These are phyloP conservation scores for Wickerhamomyces tratensis DNA, from an alignment of 805 yeast species.

Conservation along the genomic window DNA sequence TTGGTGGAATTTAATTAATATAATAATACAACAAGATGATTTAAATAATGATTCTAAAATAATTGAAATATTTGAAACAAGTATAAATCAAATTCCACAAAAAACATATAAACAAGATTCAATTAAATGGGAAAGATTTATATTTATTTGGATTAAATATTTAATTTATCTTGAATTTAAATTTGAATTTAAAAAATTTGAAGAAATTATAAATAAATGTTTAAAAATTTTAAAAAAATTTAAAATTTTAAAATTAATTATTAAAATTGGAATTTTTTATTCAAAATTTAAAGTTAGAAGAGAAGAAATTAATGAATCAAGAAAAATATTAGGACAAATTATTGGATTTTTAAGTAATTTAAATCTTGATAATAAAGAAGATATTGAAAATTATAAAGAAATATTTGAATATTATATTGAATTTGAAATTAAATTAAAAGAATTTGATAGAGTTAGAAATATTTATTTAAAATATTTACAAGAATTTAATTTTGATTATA, in stretches of 20 bases:
- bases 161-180: slow-evolving; percentile 51
- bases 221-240: slow-evolving; percentile 43
- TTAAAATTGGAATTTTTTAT: slow-evolving; percentile 62
- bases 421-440: slow-evolving; percentile 59
- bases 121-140: slow-evolving; percentile 59
- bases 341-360: slow-evolving; percentile 35
- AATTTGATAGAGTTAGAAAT: slow-evolving; percentile 71
- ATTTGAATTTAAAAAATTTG: slow-evolving; percentile 36
- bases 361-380: too few relatives aligned
- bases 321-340: slow-evolving; percentile 63
- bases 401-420: slow-evolving; percentile 56
- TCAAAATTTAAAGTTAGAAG: slow-evolving; percentile 71
- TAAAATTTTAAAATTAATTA: slow-evolving; percentile 44
- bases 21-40: slow-evolving; percentile 31
- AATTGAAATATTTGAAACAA: slow-evolving; percentile 21
- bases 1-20: slow-evolving; percentile 71
- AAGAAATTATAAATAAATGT: slow-evolving; percentile 36
- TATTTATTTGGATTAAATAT: slow-evolving; percentile 61
- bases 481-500: slow-evolving; percentile 26
- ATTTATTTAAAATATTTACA: slow-evolving; percentile 63
- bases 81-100: too few relatives aligned
- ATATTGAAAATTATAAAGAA: slow-evolving; percentile 19
- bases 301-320: slow-evolving; percentile 36
- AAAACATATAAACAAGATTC: slow-evolving; percentile 2
- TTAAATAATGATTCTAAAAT: slow-evolving; percentile 15